A percentile compares a stretch with the other conserved stretches of the same genome.
Conservation (phyloP, 2,329 filamentous ascomycete genomes). For the Didymella arachidicola region DNA sequence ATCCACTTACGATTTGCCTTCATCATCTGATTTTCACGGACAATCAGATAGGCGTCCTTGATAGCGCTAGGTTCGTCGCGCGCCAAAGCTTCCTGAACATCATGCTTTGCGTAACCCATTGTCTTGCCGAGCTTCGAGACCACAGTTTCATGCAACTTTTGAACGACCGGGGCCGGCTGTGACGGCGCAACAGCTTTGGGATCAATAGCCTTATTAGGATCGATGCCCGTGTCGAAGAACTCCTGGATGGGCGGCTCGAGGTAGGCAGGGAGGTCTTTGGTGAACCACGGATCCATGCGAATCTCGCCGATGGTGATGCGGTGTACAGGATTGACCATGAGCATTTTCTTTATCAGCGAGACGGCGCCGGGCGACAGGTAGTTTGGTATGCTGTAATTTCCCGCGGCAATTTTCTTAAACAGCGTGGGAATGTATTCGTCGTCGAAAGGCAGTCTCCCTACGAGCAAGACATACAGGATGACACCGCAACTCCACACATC, state of each 20-base stretch:
- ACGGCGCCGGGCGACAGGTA: conserved; percentile 89
- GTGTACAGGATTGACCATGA: conserved; percentile 93
- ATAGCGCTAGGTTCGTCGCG: conserved; percentile 95
- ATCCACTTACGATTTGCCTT: conserved; percentile 81
- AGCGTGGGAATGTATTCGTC: conserved; percentile 97
- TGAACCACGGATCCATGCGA: conserved; percentile 91
- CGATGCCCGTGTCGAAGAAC: conserved; percentile 91
- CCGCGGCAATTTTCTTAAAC: conserved; percentile 96
- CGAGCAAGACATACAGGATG: conserved; percentile 74
- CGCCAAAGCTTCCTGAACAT: conserved; percentile 92
- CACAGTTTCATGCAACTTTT: conserved; percentile 89
- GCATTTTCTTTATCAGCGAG: conserved; percentile 86
- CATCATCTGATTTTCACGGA: conserved; percentile 98
- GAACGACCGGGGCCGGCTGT: conserved; percentile 74
- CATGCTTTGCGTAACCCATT: conserved; percentile 94
- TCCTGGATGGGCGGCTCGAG: conserved; percentile 88
- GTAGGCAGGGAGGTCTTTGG: conserved; percentile 84
- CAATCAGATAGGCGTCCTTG: conserved; percentile 98
- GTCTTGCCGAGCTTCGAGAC: conserved; percentile 96
- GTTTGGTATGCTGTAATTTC: conserved; percentile 88
- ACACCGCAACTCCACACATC: conserved; percentile 98
- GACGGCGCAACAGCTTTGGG: conserved; percentile 81
- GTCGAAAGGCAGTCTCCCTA: conserved; percentile 84
- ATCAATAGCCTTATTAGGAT: conserved; percentile 89
- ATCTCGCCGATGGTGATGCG: conserved; percentile 95